A percentile compares a stretch with the other conserved stretches of the same genome.
These are phyloP conservation scores for Sanghuangporus baumii DNA, from an alignment of 1,284 basidiomycete species.

Conservation along the genomic window DNA sequence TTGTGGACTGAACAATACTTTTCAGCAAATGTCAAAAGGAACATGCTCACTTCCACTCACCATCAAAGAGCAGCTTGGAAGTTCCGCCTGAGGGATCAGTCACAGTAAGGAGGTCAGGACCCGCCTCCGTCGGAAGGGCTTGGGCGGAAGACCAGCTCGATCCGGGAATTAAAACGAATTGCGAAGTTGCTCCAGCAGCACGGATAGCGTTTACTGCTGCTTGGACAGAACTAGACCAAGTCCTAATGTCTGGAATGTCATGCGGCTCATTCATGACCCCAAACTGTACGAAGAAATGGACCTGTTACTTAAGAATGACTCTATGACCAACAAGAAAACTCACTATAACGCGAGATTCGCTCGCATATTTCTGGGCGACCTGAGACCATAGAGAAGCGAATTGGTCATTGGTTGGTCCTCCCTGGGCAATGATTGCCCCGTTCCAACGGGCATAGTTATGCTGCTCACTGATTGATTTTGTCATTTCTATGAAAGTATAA, in stretches of 20 bases:
- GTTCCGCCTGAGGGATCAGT: constrained; percentile 49
- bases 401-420: constrained; percentile 29
- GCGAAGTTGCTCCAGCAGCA: constrained; percentile 29
- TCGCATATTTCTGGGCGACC: constrained; percentile 30
- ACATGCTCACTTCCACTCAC: constrained; percentile 22
- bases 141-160: constrained; percentile 40
- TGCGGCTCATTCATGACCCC: constrained; percentile 24
- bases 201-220: constrained; percentile 23
- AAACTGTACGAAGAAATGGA: constrained; percentile 11
- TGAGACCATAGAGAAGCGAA: constrained; percentile 30
- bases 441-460: constrained; percentile 28
- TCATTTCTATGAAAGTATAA: background rate
- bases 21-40: constrained; percentile 19
- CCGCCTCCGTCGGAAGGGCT: constrained; percentile 45
- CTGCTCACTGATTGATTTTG: background rate
- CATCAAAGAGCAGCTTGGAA: constrained; percentile 51
- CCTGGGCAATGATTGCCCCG: constrained; percentile 28
- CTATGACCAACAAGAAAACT: background rate
- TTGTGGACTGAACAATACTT: constrained; percentile 42
- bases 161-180: constrained; percentile 43
- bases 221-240: constrained; percentile 21
- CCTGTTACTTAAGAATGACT: background rate
- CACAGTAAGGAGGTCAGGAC: constrained; percentile 43
- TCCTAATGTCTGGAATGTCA: constrained; percentile 18
- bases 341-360: constrained; percentile 28